Percentiles rank a stretch among this genome's conserved stretches.
Evolutionary conservation across 2,329 filamentous ascomycete genomes (phyloP).

Genomic region (Westerdykella aurantiaca): DNA sequence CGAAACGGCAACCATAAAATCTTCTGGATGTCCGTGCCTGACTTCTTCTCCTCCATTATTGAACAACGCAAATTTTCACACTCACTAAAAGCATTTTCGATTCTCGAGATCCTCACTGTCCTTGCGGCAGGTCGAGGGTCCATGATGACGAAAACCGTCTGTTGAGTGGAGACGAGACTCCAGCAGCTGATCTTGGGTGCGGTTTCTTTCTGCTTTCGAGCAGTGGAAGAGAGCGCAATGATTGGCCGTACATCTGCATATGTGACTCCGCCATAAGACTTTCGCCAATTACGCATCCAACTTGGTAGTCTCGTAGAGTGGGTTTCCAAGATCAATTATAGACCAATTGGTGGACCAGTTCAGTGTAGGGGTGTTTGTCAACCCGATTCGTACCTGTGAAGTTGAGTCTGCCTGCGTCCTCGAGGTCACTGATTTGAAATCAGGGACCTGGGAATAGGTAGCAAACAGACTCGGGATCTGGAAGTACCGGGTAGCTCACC

Average conservation of each 20-base stretch:
- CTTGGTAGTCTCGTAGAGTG: no score
- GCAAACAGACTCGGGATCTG: no score
- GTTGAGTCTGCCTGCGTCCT: no score
- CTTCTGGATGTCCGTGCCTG: conserved; percentile 12
- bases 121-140: conserved; percentile 37
- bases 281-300: no score
- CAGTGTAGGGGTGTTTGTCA: no score
- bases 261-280: no score
- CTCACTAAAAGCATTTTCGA: conserved; percentile 56
- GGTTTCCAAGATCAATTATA: no score
- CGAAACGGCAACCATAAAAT: conserved; percentile 10
- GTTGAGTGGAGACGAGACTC: conserved; percentile 49
- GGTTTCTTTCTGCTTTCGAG: conserved; percentile 45
- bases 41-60: conserved; percentile 40
- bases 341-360: no score
- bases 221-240: conserved; percentile 54
- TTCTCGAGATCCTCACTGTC: conserved; percentile 43
- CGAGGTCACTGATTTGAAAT: no score
- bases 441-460: no score
- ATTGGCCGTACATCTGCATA: conserved; percentile 48
- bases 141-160: conserved; percentile 56
- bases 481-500: no score
- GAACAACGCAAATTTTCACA: conserved; percentile 54
- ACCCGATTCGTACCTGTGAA: no score
- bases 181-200: conserved; percentile 53